Percentiles rank a stretch among this genome's conserved stretches.
These are phyloP conservation scores for Hyaloscypha variabilis DNA, from an alignment of 495 filamentous ascomycete species.

Conservation along the genomic window DNA sequence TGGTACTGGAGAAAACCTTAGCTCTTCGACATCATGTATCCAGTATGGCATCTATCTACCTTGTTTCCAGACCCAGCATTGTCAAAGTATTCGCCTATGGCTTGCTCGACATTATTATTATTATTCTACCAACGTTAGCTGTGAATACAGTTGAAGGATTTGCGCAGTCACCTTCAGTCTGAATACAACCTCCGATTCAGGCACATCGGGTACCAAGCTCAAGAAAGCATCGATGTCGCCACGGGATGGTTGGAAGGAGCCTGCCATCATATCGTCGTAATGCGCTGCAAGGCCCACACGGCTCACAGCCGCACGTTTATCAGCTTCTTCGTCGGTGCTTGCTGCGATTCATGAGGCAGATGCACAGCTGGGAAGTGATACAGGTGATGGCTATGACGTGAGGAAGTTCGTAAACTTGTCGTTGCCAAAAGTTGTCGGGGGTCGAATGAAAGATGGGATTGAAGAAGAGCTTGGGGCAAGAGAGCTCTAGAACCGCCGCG, in stretches of 20 bases:
- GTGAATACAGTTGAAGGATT: neutral
- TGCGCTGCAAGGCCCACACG: neutral
- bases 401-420: neutral
- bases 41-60: constrained; percentile 30
- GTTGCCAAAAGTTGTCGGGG: neutral
- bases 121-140: constrained; percentile 36
- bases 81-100: constrained; percentile 49
- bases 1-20: constrained; percentile 30
- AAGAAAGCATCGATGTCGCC: constrained; percentile 32
- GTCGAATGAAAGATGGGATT: neutral
- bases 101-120: constrained; percentile 44
- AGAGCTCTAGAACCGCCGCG: constrained; percentile 1
- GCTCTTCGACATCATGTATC: neutral
- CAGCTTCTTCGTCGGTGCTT: constrained; percentile 1
- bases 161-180: constrained; percentile 40
- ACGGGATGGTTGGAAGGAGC: constrained; percentile 32
- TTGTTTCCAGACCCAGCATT: constrained; percentile 33
- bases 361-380: neutral
- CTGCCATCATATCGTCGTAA: constrained; percentile 35
- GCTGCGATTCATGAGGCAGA: constrained; percentile 3
- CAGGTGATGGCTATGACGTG: neutral
- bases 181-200: constrained; percentile 36
- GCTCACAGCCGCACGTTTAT: constrained; percentile 6
- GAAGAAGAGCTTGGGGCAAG: neutral
- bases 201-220: constrained; percentile 33